Evolutionary conservation across 2,329 filamentous ascomycete species (phyloP).

Genomic region (Magnaporthiopsis poae): DNA sequence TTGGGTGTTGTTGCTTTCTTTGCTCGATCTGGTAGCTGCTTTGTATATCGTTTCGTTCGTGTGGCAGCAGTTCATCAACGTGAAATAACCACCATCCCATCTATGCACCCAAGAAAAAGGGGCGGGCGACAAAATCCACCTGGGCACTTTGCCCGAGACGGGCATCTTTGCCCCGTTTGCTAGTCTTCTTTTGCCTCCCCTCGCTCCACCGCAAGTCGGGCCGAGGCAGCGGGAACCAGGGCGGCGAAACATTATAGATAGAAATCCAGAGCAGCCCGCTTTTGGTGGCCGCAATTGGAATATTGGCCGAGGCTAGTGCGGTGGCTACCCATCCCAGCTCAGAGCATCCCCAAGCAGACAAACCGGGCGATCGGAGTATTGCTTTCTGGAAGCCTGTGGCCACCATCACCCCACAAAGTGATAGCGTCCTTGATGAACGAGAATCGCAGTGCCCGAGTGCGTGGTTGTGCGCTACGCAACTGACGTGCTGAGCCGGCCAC

Average conservation of each 20-base stretch:
- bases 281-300: neutral
- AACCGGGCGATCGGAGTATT: too few species aligned
- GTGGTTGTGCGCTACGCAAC: neutral
- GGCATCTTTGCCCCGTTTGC: neutral
- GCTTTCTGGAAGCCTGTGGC: neutral
- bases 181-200: neutral
- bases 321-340: neutral
- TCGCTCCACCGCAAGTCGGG: neutral
- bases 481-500: neutral
- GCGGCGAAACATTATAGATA: neutral
- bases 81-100: too few species aligned
- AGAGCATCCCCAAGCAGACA: too few species aligned
- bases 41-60: too few species aligned
- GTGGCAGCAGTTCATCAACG: too few species aligned
- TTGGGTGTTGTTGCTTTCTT: neutral
- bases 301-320: neutral
- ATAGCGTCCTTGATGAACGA: neutral
- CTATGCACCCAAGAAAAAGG: too few species aligned
- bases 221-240: neutral
- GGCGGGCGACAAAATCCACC: too few species aligned
- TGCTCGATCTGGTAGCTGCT: neutral
- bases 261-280: too few species aligned
- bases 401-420: neutral
- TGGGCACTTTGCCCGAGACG: too few species aligned
- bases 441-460: neutral